Conservation (phyloP, 2,329 filamentous ascomycete genomes). For the Fusarium xyrophilum region DNA sequence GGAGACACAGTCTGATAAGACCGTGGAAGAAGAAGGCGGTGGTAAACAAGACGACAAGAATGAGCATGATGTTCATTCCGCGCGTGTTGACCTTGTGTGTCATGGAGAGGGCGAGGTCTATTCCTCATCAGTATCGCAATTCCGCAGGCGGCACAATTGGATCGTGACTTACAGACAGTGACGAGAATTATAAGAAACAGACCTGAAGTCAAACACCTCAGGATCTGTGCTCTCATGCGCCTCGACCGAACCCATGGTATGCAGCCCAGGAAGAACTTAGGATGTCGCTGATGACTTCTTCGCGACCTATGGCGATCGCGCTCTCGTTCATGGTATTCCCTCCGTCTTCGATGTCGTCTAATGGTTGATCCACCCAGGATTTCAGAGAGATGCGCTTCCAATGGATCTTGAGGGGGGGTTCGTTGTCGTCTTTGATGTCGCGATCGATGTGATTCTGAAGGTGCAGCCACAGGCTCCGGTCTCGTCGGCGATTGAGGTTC, state of each 20-base stretch:
- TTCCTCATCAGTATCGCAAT: slow-evolving; percentile 1
- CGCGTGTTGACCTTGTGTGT: slow-evolving; percentile 68
- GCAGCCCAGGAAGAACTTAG: slow-evolving; percentile 60
- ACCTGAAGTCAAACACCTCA: slow-evolving; percentile 71
- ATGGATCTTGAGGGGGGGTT: slow-evolving; percentile 1
- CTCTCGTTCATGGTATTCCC: slow-evolving; percentile 8
- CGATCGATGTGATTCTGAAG: slow-evolving; percentile 12
- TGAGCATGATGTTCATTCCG: slow-evolving; percentile 80
- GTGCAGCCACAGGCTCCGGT: slow-evolving; percentile 21
- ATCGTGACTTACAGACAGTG: slow-evolving; percentile 66
- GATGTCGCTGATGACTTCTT: slow-evolving; percentile 29
- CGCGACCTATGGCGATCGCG: slow-evolving; percentile 12
- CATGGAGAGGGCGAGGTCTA: slow-evolving; percentile 77
- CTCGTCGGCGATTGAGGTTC: slow-evolving; percentile 13
- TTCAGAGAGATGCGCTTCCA: slow-evolving; percentile 29
- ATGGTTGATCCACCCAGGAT: slow-evolving; percentile 17
- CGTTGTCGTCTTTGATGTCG: slow-evolving; percentile 12
- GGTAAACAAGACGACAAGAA: slow-evolving; percentile 76
- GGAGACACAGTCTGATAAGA: slow-evolving; percentile 74
- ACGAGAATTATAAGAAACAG: slow-evolving; percentile 65
- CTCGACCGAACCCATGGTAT: slow-evolving; percentile 63
- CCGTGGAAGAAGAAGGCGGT: slow-evolving; percentile 84
- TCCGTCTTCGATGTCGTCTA: slow-evolving; percentile 1
- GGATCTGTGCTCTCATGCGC: slow-evolving; percentile 60
- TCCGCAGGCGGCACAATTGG: neutral